phyloP scores from a whole-genome alignment of 2,329 filamentous ascomycete genomes.

The Pseudogymnoascus sp. region DNA sequence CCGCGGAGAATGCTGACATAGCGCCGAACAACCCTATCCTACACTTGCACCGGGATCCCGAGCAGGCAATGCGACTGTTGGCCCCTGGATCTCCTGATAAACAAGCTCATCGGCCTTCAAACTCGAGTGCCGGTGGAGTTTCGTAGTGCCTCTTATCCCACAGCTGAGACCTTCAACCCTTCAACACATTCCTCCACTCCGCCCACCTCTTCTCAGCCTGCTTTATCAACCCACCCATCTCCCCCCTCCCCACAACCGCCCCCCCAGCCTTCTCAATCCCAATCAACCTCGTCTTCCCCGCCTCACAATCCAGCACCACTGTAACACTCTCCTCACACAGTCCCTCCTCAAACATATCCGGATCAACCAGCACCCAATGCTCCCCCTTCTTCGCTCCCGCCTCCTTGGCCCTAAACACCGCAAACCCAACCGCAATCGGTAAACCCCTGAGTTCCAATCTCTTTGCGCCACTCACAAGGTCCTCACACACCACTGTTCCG shows the following conservation, averaged over 20 bases:
- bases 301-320: conserved; percentile 60
- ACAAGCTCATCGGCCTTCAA: neutral
- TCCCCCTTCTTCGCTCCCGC: conserved; percentile 39
- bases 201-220: conserved; percentile 58
- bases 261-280: conserved; percentile 81
- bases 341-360: conserved; percentile 81
- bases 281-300: conserved; percentile 47
- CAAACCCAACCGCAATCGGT: conserved; percentile 70
- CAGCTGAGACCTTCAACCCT: neutral
- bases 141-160: neutral
- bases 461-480: conserved; percentile 43
- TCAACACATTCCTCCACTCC: conserved; percentile 31
- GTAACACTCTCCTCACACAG: conserved; percentile 78
- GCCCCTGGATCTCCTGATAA: neutral
- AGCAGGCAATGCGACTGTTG: neutral
- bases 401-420: conserved; percentile 60
- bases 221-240: conserved; percentile 51
- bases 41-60: neutral
- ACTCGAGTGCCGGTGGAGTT: neutral
- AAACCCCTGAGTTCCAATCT: conserved; percentile 54
- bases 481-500: conserved; percentile 70
- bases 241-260: conserved; percentile 54
- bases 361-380: conserved; percentile 76
- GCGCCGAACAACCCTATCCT: neutral
- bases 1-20: neutral